Conservation (phyloP, 306 rosid genomes). For the Acacia crassicarpa region DNA sequence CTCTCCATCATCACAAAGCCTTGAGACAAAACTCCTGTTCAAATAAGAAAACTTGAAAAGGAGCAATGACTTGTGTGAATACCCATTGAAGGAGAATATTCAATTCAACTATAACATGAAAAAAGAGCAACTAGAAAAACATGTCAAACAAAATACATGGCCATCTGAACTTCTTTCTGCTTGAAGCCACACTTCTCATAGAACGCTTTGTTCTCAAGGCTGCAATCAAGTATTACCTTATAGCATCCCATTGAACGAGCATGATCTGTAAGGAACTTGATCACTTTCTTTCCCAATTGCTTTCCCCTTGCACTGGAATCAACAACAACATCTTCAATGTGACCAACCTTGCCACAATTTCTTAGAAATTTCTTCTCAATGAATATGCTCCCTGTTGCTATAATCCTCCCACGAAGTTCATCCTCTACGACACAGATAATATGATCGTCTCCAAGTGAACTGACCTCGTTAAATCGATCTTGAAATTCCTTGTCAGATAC, state of each 20-base stretch:
- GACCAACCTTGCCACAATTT: slow-evolving; percentile 75
- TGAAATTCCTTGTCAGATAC: slow-evolving; percentile 66
- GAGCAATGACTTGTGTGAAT: background rate
- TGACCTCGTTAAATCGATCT: slow-evolving; percentile 61
- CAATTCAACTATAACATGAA: background rate
- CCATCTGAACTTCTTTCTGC: slow-evolving; percentile 60
- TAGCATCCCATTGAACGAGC: slow-evolving; percentile 69
- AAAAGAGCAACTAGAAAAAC: background rate
- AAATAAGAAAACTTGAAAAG: background rate
- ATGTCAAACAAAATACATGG: slow-evolving; percentile 48
- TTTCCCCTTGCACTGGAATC: slow-evolving; percentile 63
- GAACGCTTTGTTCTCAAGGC: slow-evolving; percentile 42
- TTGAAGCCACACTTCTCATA: slow-evolving; percentile 63
- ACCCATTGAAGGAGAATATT: background rate
- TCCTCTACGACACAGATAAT: slow-evolving; percentile 68
- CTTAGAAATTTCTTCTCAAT: slow-evolving; percentile 69
- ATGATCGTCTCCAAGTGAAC: slow-evolving; percentile 62
- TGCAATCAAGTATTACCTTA: slow-evolving; percentile 84
- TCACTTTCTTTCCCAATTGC: slow-evolving; percentile 55
- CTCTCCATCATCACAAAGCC: background rate
- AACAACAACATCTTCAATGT: slow-evolving; percentile 82
- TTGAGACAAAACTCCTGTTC: background rate
- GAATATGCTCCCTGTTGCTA: slow-evolving; percentile 59
- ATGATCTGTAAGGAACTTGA: slow-evolving; percentile 61
- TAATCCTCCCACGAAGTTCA: slow-evolving; percentile 38